phyloP scores from a whole-genome alignment of 306 rosid species.

The Rosa persica region DNA sequence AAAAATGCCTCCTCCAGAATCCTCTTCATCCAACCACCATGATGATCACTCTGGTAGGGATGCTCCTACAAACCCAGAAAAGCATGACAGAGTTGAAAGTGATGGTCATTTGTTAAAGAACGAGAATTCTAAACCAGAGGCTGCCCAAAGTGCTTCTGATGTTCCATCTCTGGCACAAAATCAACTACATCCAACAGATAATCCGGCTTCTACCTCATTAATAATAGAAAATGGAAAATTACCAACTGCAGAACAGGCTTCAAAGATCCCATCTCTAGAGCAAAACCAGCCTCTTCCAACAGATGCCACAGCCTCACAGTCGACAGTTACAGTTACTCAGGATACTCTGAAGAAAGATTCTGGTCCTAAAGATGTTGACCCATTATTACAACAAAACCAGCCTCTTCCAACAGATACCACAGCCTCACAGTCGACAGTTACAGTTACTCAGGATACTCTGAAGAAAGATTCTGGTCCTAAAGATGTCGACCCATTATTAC shows the following conservation, averaged over 20 bases:
- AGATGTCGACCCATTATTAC: conserved; percentile 17
- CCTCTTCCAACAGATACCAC: conserved; percentile 31
- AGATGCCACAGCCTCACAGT: conserved; percentile 20
- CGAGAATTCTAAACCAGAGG: conserved; percentile 25
- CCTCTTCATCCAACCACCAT: conserved; percentile 26
- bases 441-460: conserved; percentile 3
- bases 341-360: conserved; percentile 16
- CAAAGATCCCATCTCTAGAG: conserved; percentile 34
- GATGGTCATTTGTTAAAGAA: conserved; percentile 26
- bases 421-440: not conserved
- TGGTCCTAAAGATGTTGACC: conserved; percentile 13
- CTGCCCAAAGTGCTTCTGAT: conserved; percentile 34
- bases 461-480: conserved; percentile 18
- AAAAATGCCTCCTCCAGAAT: conserved; percentile 40
- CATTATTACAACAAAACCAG: conserved; percentile 32
- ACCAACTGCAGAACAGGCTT: conserved; percentile 23
- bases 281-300: conserved; percentile 36
- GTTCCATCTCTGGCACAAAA: conserved; percentile 36
- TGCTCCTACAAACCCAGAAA: conserved; percentile 27
- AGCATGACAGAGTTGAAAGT: conserved; percentile 45
- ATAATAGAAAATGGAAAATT: conserved; percentile 21
- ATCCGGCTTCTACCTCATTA: conserved; percentile 31
- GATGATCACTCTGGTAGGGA: conserved; percentile 31
- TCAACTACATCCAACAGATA: conserved; percentile 30
- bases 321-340: not conserved